Evolutionary conservation across 352 stramenopile species (phyloP), one percentile per base, ranked within the genome.

Genomic region (Pythium periplocum): DNA sequence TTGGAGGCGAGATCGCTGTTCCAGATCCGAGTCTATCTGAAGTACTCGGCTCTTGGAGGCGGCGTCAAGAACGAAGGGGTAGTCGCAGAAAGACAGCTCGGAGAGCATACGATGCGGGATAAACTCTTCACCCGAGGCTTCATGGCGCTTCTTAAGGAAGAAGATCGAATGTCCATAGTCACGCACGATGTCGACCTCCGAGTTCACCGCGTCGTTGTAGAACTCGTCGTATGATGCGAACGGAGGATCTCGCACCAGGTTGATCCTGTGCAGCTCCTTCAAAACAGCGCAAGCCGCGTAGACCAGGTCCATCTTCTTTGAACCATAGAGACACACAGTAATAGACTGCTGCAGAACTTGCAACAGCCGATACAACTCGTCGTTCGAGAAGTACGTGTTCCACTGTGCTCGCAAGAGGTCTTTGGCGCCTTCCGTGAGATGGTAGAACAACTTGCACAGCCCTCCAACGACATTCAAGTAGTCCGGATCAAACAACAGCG

Each of bases 151-250:
- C 54, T 87, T 87, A 47, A 78, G 62, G 46, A 87, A 86, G 57
- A 84, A 86, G 26, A 87, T 66, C 6, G 78, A 92, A 8, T 75
- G 77, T 17, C 71, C 61, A 50, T 92, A 92, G 61, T 92, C 82
- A 47, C 86, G 65, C 8, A 90, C 71, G 37, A 92, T 71, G 51
- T 92, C 81, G n/a, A 90, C 72, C 61, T 92, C 82, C 4, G 71
- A 84, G 57, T 92, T 92, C 8, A 90, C 77, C 0, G 82, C 82
- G 37, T 92, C 82, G 51, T 92, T 92, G 54, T 92, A 92, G 53
- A 92, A 90, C 45, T 86, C 78, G 7, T 84, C 66, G 53, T 86
- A 90, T 2, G 61, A 69, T 4, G 75, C 75, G 62, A 90, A 90
- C 8, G 60, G 59, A 10, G 68, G 66, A 2, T 53, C 44, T 31